Percentiles rank a stretch among this genome's conserved stretches.
Conservation (phyloP, 2,329 filamentous ascomycete species). For the Coniochaeta sp. region DNA sequence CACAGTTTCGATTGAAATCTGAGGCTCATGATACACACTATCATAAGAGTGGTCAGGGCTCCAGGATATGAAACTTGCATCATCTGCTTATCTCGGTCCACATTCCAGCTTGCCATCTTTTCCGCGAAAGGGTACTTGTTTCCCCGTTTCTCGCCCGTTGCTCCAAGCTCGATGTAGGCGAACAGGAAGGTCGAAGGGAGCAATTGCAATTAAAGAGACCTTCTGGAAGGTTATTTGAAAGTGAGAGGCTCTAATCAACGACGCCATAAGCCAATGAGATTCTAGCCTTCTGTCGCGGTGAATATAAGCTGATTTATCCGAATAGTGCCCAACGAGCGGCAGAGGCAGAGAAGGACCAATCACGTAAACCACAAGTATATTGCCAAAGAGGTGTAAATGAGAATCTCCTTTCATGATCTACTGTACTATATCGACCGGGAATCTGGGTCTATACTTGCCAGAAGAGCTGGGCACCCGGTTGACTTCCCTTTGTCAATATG, state of each 20-base stretch:
- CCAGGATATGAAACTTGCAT: too few species aligned
- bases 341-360: neutral
- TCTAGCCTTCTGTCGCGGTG: neutral
- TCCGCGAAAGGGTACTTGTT: too few species aligned
- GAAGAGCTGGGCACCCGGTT: neutral
- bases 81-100: neutral
- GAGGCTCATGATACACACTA: too few species aligned
- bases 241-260: neutral
- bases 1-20: too few species aligned
- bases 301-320: neutral
- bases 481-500: neutral
- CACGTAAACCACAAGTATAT: neutral
- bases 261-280: neutral
- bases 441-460: neutral
- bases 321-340: neutral
- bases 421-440: neutral
- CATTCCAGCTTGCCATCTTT: neutral
- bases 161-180: neutral
- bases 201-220: neutral
- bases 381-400: neutral
- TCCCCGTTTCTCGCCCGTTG: neutral
- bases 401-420: neutral
- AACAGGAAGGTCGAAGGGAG: neutral
- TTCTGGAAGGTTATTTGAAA: neutral
- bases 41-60: too few species aligned